Conservation (phyloP, 1,284 basidiomycete species). For the Cryptococcus jaspeensis region DNA sequence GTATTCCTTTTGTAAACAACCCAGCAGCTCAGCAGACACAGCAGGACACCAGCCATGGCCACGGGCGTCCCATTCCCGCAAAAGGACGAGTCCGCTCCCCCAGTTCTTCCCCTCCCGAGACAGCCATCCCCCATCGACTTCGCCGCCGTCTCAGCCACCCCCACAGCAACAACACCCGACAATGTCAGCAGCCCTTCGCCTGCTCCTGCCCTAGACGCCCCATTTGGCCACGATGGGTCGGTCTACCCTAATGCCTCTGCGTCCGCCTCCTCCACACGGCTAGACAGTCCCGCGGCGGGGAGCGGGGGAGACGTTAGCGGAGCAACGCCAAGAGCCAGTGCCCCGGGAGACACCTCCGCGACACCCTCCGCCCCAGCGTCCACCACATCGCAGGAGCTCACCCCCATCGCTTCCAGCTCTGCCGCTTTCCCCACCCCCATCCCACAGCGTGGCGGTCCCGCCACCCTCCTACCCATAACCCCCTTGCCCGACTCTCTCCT, state of each 20-base stretch:
- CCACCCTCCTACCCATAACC: conserved; percentile 28
- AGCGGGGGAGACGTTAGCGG: too few relatives aligned
- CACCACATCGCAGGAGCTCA: not conserved
- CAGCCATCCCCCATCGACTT: conserved; percentile 30
- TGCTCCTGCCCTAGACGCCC: too few relatives aligned
- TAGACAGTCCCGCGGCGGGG: too few relatives aligned
- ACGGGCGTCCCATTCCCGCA: conserved; percentile 7
- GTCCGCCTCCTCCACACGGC: too few relatives aligned
- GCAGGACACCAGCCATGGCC: not conserved
- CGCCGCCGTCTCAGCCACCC: conserved; percentile 4
- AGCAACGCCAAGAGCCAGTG: too few relatives aligned
- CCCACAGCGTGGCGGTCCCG: not conserved
- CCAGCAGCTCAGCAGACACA: too few relatives aligned
- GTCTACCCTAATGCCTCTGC: too few relatives aligned
- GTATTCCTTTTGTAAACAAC: too few relatives aligned
- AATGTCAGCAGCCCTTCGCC: too few relatives aligned
- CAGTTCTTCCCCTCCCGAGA: conserved; percentile 20
- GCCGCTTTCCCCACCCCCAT: not conserved
- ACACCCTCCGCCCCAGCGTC: conserved; percentile 5
- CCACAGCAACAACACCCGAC: too few relatives aligned
- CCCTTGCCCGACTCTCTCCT: conserved; percentile 46
- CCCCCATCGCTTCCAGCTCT: not conserved
- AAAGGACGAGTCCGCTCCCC: conserved; percentile 12
- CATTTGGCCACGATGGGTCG: too few relatives aligned
- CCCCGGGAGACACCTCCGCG: conserved; percentile 1